Base-by-base conservation (phyloP, 129 eudicot genomes). In the Flaveria bidentis region DNA sequence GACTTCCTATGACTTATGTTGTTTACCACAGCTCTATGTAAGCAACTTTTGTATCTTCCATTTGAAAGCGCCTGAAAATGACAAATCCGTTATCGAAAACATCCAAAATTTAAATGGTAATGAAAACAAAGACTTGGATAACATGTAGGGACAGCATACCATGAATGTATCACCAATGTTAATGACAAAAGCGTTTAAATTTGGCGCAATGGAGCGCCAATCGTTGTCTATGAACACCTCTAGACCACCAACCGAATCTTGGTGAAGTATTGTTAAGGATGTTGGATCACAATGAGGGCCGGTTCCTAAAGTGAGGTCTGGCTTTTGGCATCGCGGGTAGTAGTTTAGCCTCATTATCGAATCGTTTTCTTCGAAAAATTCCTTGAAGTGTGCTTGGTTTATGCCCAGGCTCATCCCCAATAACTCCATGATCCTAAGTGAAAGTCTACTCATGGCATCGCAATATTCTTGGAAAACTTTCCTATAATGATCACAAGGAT, bases 201-300 rank as follows among this genome's bases (percentile, higher is more conserved):
- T 83, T 1, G 93, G 93, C 28, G 72, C 67, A 17, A 88, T 79
- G 26, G 88, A 86, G 5, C 86, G 86, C 93, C 93, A 88, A 67
- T 88, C 80, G 26, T 82, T 80, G 58, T 88, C 93, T 42, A 78
- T 83, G 65, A 88, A 88, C 76, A 88, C 93, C 80, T 88, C 85
- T 49, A 88, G 88, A 56, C 93, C 93, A 55, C 87, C 90, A 55
- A 88, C 90, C 1, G 85, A 76, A 74, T 88, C 93, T 68, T 88
- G 93, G 80, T 86, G 90, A 58, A 88, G 93, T 28, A 88, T 88
- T 67, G 93, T 88, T 67, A 88, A 80, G 18, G 93, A 86, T 49
- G 93, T 86, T 2, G 93, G 93, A 67, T 88, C 93, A 16, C 93
- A 88, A 73, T 88, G 93, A 75, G 93, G 93, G 11, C 93, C 93